Evolutionary conservation across 495 filamentous ascomycete genomes (phyloP), one percentile per base, ranked within the genome.

Genomic region (Penicillium silybi): DNA sequence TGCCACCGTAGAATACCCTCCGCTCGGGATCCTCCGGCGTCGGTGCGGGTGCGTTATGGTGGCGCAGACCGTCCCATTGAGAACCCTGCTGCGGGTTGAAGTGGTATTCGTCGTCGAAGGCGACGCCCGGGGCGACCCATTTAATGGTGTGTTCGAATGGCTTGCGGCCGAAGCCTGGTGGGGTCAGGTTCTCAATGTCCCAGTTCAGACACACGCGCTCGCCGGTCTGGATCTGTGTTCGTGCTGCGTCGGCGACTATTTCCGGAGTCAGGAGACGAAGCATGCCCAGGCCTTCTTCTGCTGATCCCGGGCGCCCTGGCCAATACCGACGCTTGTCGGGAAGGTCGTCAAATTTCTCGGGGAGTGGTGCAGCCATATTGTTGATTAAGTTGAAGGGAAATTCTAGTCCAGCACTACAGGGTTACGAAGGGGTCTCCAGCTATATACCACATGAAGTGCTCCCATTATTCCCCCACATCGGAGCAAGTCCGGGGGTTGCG

Each of bases 21-120:
- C 66, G 56, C 51, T 70, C 46, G 53, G 61, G 19, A 59, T 70
- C 58, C 64, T 72, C 42, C 48, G 68, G 37, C 50, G 63, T 65
- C 6, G 70, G 69, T 0, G 59, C 65, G 7, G 72, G 72, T 2
- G 59, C 62, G 20, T 66, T 70, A 52, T 76, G 72, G 58, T 89
- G 86, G 42, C 84, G 73, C n/a, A 90, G 75, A 17, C 85, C 84
- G 59, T 92, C 88, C 88, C 88, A 90, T 66, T 92, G 88, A 3
- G 83, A 86, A 22, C 81, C 80, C 57, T 81, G 80, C 61, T 91
- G 87, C 0, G 87, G 89, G 65, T 91, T 91, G 65, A 90, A 77
- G 22, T 79, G 76, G 52, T 88, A 84, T 50, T 86, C 75, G 54
- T 89, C 86, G 54, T 88, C 84, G 49, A 84, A 82, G 2, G 77